Evolutionary conservation across 495 filamentous ascomycete species (phyloP).

Genomic region (Penicillium silybi): DNA sequence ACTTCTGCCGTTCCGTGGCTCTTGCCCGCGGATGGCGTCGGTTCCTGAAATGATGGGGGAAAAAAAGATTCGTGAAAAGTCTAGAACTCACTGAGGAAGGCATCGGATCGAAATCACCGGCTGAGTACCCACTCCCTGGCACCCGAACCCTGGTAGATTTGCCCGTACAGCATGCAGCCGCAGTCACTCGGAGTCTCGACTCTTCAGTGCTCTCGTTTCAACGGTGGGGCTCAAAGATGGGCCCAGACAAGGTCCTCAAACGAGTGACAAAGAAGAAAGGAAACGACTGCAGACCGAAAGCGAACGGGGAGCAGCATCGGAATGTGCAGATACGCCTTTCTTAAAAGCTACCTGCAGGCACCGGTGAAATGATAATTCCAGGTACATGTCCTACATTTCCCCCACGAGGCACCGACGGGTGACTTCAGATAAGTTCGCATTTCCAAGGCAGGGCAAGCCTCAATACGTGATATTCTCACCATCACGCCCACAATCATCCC

Average conservation of each 20-base stretch:
- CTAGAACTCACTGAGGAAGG: not conserved
- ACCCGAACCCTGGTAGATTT: not conserved
- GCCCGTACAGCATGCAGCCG: conserved; percentile 1
- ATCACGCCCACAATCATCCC: conserved; percentile 1
- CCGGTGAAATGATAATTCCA: conserved; percentile 18
- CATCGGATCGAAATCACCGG: not conserved
- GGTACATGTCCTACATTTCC: not conserved
- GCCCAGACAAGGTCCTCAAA: not conserved
- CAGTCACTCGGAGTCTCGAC: not conserved
- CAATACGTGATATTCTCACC: conserved; percentile 1
- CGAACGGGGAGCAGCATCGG: not conserved
- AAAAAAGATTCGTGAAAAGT: not conserved
- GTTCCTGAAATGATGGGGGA: not conserved
- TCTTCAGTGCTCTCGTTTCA: not conserved
- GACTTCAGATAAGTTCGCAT: conserved; percentile 12
- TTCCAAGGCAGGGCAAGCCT: conserved; percentile 20
- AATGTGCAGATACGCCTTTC: not conserved
- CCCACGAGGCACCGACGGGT: conserved; percentile 23
- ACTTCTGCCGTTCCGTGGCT: conserved; percentile 7
- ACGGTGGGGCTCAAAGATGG: conserved; percentile 7
- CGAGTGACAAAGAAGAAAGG: not conserved
- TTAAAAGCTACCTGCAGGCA: conserved; percentile 14
- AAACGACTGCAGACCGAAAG: not conserved
- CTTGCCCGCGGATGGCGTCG: conserved; percentile 9
- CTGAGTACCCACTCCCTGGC: not conserved